Base-by-base conservation (phyloP, 768 basidiomycete species). In the Rhodotorula kratochvilovae region DNA sequence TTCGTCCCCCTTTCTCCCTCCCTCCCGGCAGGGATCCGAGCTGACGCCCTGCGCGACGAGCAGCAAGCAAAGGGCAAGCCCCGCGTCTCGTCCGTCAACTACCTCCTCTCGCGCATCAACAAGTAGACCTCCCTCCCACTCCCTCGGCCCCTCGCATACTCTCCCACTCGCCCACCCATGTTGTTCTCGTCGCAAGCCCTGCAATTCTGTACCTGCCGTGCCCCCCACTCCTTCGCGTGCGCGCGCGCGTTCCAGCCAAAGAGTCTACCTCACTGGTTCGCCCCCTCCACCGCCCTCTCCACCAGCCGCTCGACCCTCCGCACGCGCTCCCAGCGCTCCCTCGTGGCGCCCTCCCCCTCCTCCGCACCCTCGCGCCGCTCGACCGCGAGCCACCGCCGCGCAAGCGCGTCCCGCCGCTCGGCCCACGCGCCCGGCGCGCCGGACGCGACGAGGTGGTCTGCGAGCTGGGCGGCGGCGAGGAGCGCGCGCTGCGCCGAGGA, bases 71-170 rank as follows among this genome's bases (percentile, higher is more conserved):
- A 85, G 60, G 86, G 86, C 71, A 90, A 88, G 79, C 80, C 81
- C 55, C 90, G 87, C 62, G 85, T 84, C 78, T 86, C 91, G 45
- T 87, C 89, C 45, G 92, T 94, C 83, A 93, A 94, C 81, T 93
- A 91, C 80, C 90, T 92, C 80, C 86, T 93, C 53, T 36, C 71
- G 10, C 57, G 60, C 19, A 55, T 66, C 17, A 56, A 36, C 46
- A 46, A 48, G 53, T 57, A 67, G 33, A 58, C 62, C 29, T 53
- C 42, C n/a, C 27, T 31, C 19, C 27, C 61, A 19, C 51, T 11
- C 15, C 12, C 33, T 8, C 33, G 31, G 3, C 21, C 54, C 10
- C 33, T 35, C 33, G 21, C 53, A 33, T 19, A n/a, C 53, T 15
- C 31, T n/a, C 29, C 12, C 48, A 3, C 11, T 27, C 48, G 12